Evolutionary conservation across 257 asterid genomes (phyloP).

Genomic region (Plectranthus barbatus): DNA sequence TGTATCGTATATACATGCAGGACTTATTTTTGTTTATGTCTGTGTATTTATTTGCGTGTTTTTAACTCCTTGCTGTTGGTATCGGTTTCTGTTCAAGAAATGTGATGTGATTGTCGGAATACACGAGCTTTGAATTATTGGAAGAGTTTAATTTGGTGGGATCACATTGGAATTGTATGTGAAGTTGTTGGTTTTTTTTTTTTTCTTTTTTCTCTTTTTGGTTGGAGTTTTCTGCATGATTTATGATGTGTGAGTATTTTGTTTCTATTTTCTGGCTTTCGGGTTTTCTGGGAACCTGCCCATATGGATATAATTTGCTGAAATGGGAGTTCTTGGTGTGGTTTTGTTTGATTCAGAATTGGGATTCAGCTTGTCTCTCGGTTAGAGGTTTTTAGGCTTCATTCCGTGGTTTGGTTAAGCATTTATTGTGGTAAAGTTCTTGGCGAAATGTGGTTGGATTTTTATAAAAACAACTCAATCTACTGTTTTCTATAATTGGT

Average conservation of each 20-base stretch:
- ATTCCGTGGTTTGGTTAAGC: constrained; percentile 10
- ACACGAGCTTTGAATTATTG: constrained; percentile 6
- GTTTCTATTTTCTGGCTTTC: constrained; percentile 5
- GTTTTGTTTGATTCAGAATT: constrained; percentile 15
- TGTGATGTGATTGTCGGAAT: constrained; percentile 15
- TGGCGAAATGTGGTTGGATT: constrained; percentile 13
- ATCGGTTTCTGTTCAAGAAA: constrained; percentile 5
- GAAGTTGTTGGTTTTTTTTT: constrained; percentile 5
- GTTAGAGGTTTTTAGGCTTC: constrained; percentile 8
- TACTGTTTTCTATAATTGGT: not conserved
- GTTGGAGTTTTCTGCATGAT: constrained; percentile 14
- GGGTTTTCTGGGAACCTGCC: constrained; percentile 13
- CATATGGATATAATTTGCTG: not conserved
- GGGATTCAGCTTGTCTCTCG: constrained; percentile 7
- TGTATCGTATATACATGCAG: constrained; percentile 24
- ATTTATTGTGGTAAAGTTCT: constrained; percentile 16
- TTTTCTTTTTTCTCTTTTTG: not conserved
- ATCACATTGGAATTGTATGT: constrained; percentile 34
- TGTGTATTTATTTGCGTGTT: constrained; percentile 2
- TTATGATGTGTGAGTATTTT: constrained; percentile 6
- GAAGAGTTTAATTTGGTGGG: constrained; percentile 29
- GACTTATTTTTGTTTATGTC: not conserved
- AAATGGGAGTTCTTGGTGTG: constrained; percentile 13
- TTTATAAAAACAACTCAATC: not conserved
- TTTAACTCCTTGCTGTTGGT: not conserved